Percentiles rank a stretch among this genome's conserved stretches.
These are phyloP conservation scores for Fraxinus latifolia DNA, from an alignment of 305 asterid species.

Conservation along the genomic window DNA sequence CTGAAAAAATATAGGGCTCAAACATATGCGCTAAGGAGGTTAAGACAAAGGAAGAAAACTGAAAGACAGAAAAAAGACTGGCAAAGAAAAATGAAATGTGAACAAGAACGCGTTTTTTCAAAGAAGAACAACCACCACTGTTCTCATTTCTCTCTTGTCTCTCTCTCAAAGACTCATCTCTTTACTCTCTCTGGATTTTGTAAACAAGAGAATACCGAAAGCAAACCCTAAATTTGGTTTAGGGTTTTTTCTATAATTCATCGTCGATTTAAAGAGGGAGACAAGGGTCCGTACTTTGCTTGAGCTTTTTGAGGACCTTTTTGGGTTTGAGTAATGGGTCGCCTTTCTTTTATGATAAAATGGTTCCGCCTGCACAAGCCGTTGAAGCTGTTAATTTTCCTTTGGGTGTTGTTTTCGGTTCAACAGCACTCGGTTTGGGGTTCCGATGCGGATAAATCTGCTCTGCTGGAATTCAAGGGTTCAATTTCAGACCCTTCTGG, in stretches of 20 bases:
- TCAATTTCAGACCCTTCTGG: conserved; percentile 62
- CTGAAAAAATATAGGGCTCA: too few species aligned
- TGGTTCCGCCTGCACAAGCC: conserved; percentile 46
- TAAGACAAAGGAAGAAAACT: background rate
- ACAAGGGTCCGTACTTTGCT: conserved; percentile 25
- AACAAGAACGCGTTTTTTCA: conserved; percentile 65
- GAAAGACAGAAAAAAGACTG: background rate
- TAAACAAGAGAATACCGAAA: conserved; percentile 22
- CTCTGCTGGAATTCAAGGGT: conserved; percentile 67
- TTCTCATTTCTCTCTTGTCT: conserved; percentile 17
- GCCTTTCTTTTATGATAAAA: conserved; percentile 43
- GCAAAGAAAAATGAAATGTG: conserved; percentile 32
- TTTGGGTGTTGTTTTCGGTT: conserved; percentile 43
- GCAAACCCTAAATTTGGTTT: conserved; percentile 34
- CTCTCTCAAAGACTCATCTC: conserved; percentile 12
- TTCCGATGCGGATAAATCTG: conserved; percentile 67
- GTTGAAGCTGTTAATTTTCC: conserved; percentile 50
- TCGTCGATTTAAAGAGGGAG: conserved; percentile 25
- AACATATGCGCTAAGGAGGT: background rate
- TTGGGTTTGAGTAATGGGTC: conserved; percentile 61
- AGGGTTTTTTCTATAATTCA: conserved; percentile 29
- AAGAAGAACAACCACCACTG: conserved; percentile 30
- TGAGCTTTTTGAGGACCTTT: conserved; percentile 46
- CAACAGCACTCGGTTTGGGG: conserved; percentile 35
- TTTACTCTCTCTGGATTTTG: conserved; percentile 30